Base-by-base conservation (phyloP, 345 rosid genomes). In the Eucalyptus sideroxylon region DNA sequence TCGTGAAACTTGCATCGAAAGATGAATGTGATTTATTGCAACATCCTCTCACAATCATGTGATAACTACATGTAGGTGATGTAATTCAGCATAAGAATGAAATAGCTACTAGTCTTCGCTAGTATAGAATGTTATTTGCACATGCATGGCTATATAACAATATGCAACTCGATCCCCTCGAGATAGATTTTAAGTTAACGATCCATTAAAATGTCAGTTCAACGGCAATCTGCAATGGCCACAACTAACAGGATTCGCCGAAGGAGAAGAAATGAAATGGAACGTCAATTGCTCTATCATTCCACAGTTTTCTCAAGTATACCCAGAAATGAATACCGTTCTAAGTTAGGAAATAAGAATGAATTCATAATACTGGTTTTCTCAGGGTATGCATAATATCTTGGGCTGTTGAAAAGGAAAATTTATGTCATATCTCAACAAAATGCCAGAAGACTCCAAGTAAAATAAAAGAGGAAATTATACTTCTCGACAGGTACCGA, bases 371-470 rank as follows among this genome's bases (percentile, higher is more conserved):
- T 53, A 53, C 59, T 53, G 24, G 24, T 53, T 53, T 19, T 53
- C 0, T 53, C 8, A 95, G 92, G 95, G 97, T 97, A 96, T 96
- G 14, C 98, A 97, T 88, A 95, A 90, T 42, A 96, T 95, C 26
- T 96, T 97, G 7, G 97, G 93, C 98, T 96, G 90, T 55, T 86
- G 3, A 86, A 30, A 40, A 50, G 40, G 26, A 86, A 67, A 55
- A 47, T 23, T 4, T 44, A 45, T 59, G 21, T 42, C 44, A 45
- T 17, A 83, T 83, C n/a, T 83, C 86, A 0, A 56, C 30, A 56
- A 56, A 56, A 23, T 24, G 62, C 62, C 6, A 56, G 30, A 56
- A 56, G 62, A 56, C 62, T 11, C 27, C 62, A 24, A 9, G 62
- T 56, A 56, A 59, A 59, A 55, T 4, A 50, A 50, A 50, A 16